A percentile compares a stretch with the other conserved stretches of the same genome.
These are phyloP conservation scores for Zygoascus bituminiphila DNA, from an alignment of 805 yeast species.

Conservation along the genomic window DNA sequence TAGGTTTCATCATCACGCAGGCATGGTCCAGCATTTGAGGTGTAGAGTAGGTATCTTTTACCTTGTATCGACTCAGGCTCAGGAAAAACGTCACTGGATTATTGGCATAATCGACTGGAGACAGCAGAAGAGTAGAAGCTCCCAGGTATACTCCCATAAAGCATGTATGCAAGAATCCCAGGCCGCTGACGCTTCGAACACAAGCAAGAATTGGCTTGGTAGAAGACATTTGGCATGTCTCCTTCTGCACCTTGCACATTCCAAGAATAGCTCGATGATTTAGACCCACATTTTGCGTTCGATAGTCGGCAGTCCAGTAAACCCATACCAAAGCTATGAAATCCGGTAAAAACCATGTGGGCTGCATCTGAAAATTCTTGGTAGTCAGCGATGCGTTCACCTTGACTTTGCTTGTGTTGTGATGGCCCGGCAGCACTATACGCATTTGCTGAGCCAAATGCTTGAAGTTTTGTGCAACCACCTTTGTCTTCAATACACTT, in stretches of 20 bases:
- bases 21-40: slow-evolving; percentile 77
- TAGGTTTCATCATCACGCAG: slow-evolving; percentile 48
- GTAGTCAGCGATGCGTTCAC: slow-evolving; percentile 23
- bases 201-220: slow-evolving; percentile 73
- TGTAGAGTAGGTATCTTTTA: slow-evolving; percentile 79
- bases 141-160: slow-evolving; percentile 82
- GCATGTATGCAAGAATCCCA: slow-evolving; percentile 84
- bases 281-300: slow-evolving; percentile 45
- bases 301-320: slow-evolving; percentile 63
- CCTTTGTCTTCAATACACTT: slow-evolving; percentile 56
- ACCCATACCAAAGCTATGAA: slow-evolving; percentile 57
- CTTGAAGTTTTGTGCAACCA: slow-evolving; percentile 52
- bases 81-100: slow-evolving; percentile 66
- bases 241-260: slow-evolving; percentile 81
- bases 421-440: slow-evolving; percentile 39
- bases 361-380: slow-evolving; percentile 18
- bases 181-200: slow-evolving; percentile 72
- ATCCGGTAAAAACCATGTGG: slow-evolving; percentile 29
- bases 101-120: slow-evolving; percentile 68
- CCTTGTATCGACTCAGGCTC: slow-evolving; percentile 64
- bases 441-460: slow-evolving; percentile 29
- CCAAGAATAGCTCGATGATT: slow-evolving; percentile 61
- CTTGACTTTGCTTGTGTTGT: slow-evolving; percentile 58
- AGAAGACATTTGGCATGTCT: slow-evolving; percentile 76
- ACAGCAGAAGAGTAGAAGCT: slow-evolving; percentile 69